phyloP scores from a whole-genome alignment of 2,329 filamentous ascomycete species.

The Colletotrichum sp. region DNA sequence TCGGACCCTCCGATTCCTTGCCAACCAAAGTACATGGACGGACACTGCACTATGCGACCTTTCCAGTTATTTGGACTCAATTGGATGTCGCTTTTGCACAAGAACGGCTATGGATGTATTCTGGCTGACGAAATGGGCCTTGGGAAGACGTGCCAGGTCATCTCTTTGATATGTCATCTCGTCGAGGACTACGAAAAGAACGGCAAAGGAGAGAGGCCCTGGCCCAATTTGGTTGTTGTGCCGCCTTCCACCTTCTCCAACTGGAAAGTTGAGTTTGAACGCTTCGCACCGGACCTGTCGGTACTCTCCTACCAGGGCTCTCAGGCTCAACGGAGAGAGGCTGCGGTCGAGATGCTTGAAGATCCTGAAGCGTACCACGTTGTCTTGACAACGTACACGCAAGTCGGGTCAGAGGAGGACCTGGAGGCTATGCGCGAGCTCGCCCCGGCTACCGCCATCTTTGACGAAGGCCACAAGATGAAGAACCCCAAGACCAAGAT shows the following conservation, averaged over 20 bases:
- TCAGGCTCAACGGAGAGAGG: constrained; percentile 69
- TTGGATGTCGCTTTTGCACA: constrained; percentile 87
- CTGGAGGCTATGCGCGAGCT: constrained; percentile 55
- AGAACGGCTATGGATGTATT: constrained; percentile 83
- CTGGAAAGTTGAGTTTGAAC: constrained; percentile 89
- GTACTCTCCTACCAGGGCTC: constrained; percentile 75
- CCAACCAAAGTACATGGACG: constrained; percentile 80
- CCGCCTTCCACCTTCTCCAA: constrained; percentile 95
- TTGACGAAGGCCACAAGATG: constrained; percentile 92
- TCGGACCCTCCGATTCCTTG: constrained; percentile 50
- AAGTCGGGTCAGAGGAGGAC: constrained; percentile 59
- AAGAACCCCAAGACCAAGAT: constrained; percentile 86
- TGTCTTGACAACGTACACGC: constrained; percentile 65
- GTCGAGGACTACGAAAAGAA: constrained; percentile 63
- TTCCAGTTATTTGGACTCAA: constrained; percentile 96
- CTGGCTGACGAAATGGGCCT: constrained; percentile 97
- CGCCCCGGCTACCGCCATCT: constrained; percentile 67
- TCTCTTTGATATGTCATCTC: constrained; percentile 86
- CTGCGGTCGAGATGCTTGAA: constrained; percentile 70
- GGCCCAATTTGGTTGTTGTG: constrained; percentile 86
- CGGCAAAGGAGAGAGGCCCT: constrained; percentile 44
- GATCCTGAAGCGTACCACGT: constrained; percentile 69
- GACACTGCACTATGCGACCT: constrained; percentile 81
- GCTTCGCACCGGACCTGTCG: constrained; percentile 79
- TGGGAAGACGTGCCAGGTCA: constrained; percentile 97